Evolutionary conservation across 345 rosid species (phyloP), one percentile per base, ranked within the genome.

Genomic region (Citrus sp.): DNA sequence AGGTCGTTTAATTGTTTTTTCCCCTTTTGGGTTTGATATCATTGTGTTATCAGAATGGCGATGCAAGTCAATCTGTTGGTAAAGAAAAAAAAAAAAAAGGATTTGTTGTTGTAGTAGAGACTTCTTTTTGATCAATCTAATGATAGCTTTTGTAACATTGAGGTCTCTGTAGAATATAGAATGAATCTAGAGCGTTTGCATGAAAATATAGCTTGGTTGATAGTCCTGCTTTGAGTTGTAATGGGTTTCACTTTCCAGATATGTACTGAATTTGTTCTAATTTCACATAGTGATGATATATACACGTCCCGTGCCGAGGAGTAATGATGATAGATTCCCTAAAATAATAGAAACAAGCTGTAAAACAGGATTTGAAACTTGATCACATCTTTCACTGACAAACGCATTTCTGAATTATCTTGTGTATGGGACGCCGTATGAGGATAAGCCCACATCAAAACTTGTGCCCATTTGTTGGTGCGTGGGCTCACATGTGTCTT

Each of bases 81-180:
- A 75, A 66, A 35, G 59, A 68, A 34, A 68, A 35, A 35, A 34
- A 68, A 35, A 35, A 35, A 35, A 42, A 68, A 40, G 66, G 73
- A 80, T 79, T 64, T 22, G 61, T 38, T 13, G 54, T 65, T 18
- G 7, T 51, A 38, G 74, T 16, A 38, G 42, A 72, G 82, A 59
- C 1, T 9, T 51, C 77, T 72, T 70, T 77, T 40, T 78, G 5
- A 42, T 80, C 7, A 67, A 55, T 71, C 67, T 77, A 79, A 70
- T 64, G 73, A 49, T 76, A 82, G 74, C 83, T 19, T 74, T 21
- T 83, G 81, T 81, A 87, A 72, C 79, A 64, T 60, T 68, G 64
- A 70, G 16, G 30, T 58, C 67, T 71, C 40, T 64, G 72, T 74
- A 87, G 90, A 82, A 61, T 77, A 84, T 85, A 84, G 84, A 74